Base-by-base conservation (phyloP, 345 rosid genomes). In the Moricandia moricandioides region DNA sequence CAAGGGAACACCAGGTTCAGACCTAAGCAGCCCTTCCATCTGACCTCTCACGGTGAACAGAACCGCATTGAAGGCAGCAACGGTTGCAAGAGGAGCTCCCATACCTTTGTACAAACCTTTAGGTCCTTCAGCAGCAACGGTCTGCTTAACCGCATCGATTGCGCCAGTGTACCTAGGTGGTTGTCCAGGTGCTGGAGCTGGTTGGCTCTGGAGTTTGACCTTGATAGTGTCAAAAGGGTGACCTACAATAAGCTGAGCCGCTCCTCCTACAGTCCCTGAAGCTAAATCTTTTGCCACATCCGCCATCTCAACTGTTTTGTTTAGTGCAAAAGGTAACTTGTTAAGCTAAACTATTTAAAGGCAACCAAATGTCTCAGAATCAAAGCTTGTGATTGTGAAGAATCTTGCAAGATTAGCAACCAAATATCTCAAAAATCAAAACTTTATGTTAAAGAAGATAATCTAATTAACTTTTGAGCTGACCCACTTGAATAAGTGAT, bases 41-140 rank as follows among this genome's bases (percentile, higher is more conserved):
- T 96, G 97, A 37, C 99, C 99, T 79, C 99, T 89, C 9, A 81
- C 99, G 0, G 97, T 86, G 81, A 96, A 96, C 67, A 96, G 86
- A 65, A 89, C 89, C 16, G 99, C 99, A 71, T 96, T 96, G 83
- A 96, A 86, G 75, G 93, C 99, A 4, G 99, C 98, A 74, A 96
- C 98, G 45, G 99, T 92, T 59, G 97, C 99, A 21, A 96, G 87
- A 1, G 99, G 99, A 74, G 98, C 99, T 21, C 99, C 99, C 99
- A 96, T 96, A 30, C 99, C 98, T 76, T 96, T 96, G 81, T 87
- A 96, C 78, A 96, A 80, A 72, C 98, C 99, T 73, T 93, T 81
- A 11, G 91, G 88, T 16, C 99, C 98, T 88, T 96, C 99, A 5
- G 95, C 87, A 63, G 93, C 88, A 72, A 96, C 1, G 29, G 99